Percentiles rank a stretch among this genome's conserved stretches.
Conservation (phyloP, 2,329 filamentous ascomycete genomes). For the Colletotrichum camelliae region DNA sequence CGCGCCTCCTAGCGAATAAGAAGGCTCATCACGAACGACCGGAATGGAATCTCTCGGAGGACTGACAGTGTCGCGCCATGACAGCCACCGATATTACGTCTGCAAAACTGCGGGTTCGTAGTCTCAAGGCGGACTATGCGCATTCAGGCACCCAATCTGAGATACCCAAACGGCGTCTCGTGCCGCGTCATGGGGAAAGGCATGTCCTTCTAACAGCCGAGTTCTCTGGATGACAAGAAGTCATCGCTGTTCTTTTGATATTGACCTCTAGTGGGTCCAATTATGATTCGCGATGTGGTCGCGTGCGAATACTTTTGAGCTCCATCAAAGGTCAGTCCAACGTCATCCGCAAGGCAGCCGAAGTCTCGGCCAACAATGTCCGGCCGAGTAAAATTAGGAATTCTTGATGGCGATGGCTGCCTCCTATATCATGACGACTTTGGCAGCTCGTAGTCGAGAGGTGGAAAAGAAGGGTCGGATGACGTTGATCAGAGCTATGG, state of each 20-base stretch:
- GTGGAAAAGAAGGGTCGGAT: background rate
- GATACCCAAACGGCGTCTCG: background rate
- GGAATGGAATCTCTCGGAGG: background rate
- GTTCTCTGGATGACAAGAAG: too few species aligned
- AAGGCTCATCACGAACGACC: background rate
- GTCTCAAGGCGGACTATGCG: background rate
- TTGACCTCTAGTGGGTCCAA: background rate
- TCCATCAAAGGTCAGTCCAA: background rate
- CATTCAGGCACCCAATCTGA: background rate
- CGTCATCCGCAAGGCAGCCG: background rate
- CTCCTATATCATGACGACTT: background rate
- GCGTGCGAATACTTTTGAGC: background rate
- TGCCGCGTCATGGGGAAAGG: background rate
- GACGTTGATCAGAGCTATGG: background rate
- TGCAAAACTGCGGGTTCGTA: background rate
- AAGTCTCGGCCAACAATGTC: background rate
- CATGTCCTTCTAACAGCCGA: too few species aligned
- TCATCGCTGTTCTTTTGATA: background rate
- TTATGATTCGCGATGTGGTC: background rate
- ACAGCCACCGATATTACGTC: background rate
- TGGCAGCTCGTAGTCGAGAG: background rate
- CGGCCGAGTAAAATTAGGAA: background rate
- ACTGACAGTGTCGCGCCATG: background rate
- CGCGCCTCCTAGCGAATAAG: background rate
- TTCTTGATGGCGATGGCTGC: background rate